Evolutionary conservation across 345 rosid genomes (phyloP).

Genomic region (Lepidium aucheri): DNA sequence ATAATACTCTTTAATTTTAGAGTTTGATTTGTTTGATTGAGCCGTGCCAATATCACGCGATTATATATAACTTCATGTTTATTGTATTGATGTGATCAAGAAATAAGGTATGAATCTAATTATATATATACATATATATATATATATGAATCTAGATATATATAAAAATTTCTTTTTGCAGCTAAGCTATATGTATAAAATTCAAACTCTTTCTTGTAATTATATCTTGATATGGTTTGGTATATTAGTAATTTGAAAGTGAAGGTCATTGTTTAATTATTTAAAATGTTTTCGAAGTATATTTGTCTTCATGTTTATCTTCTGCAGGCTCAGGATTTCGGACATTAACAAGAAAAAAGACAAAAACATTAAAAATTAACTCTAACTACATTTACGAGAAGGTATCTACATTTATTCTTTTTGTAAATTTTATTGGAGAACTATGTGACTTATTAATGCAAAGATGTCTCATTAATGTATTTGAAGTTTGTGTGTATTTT

Average conservation of each 20-base stretch:
- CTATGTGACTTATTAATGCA: too few relatives aligned
- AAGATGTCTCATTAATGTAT: too few relatives aligned
- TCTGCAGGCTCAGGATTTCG: background rate
- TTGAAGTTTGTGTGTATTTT: too few relatives aligned
- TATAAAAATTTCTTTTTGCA: too few relatives aligned
- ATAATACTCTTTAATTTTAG: constrained; percentile 21
- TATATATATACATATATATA: too few relatives aligned
- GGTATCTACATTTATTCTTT: background rate
- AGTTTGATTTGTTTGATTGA: constrained; percentile 65
- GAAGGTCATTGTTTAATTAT: background rate
- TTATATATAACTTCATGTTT: background rate
- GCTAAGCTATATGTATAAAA: too few relatives aligned
- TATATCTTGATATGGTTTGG: background rate
- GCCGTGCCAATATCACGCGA: constrained; percentile 98
- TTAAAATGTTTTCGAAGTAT: background rate
- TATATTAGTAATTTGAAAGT: background rate
- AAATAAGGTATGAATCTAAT: too few relatives aligned
- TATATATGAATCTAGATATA: too few relatives aligned
- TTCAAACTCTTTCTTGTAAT: background rate
- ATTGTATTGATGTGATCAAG: background rate
- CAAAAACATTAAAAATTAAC: background rate
- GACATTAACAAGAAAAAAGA: background rate
- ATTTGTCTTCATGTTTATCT: constrained; percentile 4
- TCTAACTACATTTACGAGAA: background rate
- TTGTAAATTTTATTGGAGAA: too few relatives aligned